Evolutionary conservation across 2,329 filamentous ascomycete genomes (phyloP), one percentile per base, ranked within the genome.

Genomic region (Lachnellula subtilissima): DNA sequence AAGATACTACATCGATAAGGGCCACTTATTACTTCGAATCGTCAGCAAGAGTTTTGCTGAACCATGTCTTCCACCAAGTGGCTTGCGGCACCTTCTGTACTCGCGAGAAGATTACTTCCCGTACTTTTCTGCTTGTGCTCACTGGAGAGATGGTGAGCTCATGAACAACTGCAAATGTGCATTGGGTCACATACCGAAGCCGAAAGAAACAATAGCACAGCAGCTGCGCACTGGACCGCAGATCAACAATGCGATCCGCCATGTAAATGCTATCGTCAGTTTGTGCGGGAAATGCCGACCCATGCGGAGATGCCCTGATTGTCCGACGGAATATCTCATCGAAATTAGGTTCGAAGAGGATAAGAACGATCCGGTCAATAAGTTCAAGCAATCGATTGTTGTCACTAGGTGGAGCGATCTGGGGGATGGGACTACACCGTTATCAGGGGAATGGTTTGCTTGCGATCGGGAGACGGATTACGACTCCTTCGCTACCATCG

Each of bases 401-500:
- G 78, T 85, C 4, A 85, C 82, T 7, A 70, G 83, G 17, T 86
- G 83, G 83, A 79, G 76, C 58, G 83, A 86, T 68, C 66, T 86
- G 15, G 83, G 83, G 1, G 75, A 83, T 66, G 80, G 80, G 1
- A 74, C 69, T 2, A 74, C 72, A 9, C 79, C 82, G 2, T 71
- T 71, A 11, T 75, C 71, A n/a, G 71, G 71, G 4, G 79, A 83
- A 58, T 85, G 83, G 78, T 76, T 75, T 11, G 78, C 81, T n/a
- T 73, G 78, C 37, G 81, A 80, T 63, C 79, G 78, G 5, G 60
- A 72, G 12, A 61, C 68, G 4, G 58, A 57, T 15, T 85, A 79
- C 64, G 76, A 84, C 63, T 82, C 80, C 37, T 83, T 86, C 59
- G 62, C 63, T 2, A 68, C 73, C 35, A 73, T 84, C 45, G 80